These are phyloP conservation scores for Cardamine resedifolia DNA, from an alignment of 345 rosid species.

Conservation along the genomic window DNA sequence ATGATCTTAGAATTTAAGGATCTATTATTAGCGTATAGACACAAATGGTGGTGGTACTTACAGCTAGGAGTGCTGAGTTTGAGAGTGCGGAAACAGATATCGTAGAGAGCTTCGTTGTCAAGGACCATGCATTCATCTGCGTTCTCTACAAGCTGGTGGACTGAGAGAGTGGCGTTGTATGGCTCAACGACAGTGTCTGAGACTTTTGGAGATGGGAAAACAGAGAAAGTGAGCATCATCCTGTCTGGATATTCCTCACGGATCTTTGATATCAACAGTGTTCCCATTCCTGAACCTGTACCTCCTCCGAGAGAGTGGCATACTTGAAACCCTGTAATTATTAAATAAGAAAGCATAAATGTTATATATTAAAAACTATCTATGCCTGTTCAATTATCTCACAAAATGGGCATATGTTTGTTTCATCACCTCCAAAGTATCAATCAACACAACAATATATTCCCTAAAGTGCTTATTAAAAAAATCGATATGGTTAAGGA, in stretches of 20 bases:
- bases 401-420: slow-evolving; percentile 7
- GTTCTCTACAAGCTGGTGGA: slow-evolving; percentile 92
- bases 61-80: slow-evolving; percentile 99
- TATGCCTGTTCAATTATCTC: neutral
- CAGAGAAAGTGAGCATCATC: slow-evolving; percentile 98
- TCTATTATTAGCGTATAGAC: neutral
- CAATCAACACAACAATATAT: neutral
- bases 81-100: slow-evolving; percentile 95
- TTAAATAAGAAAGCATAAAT: neutral
- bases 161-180: slow-evolving; percentile 95
- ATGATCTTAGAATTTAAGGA: neutral
- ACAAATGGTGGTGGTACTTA: slow-evolving; percentile 38
- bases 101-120: slow-evolving; percentile 96
- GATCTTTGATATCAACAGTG: slow-evolving; percentile 86
- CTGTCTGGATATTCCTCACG: slow-evolving; percentile 98
- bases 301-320: slow-evolving; percentile 99
- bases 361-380: neutral
- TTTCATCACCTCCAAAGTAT: slow-evolving; percentile 24
- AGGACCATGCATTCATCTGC: slow-evolving; percentile 99
- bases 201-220: slow-evolving; percentile 96
- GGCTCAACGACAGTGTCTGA: slow-evolving; percentile 99
- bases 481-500: neutral
- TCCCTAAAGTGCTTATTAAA: slow-evolving; percentile 8
- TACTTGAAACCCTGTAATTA: slow-evolving; percentile 74
- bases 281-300: slow-evolving; percentile 98